These are phyloP conservation scores for Lithohypha guttulata DNA, from an alignment of 2,329 filamentous ascomycete genomes.

Conservation along the genomic window DNA sequence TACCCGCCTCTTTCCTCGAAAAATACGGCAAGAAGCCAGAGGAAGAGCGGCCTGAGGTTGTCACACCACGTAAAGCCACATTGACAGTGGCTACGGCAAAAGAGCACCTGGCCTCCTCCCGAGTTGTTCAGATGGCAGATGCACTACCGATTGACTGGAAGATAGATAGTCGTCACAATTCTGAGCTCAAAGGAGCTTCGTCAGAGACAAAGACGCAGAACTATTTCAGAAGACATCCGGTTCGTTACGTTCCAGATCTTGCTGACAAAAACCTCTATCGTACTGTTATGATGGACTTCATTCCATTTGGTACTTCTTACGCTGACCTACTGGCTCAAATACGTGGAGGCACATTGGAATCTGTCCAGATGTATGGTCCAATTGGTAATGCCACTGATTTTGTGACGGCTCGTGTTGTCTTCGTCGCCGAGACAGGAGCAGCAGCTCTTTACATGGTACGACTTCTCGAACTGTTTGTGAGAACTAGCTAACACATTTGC, in stretches of 20 bases:
- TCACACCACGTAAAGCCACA: constrained; percentile 2
- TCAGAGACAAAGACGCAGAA: background rate
- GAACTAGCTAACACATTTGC: background rate
- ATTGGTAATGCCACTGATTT: constrained; percentile 15
- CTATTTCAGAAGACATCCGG: constrained; percentile 5
- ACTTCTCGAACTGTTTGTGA: background rate
- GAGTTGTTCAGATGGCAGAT: constrained; percentile 2
- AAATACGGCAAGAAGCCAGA: constrained; percentile 12
- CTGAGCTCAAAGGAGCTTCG: background rate
- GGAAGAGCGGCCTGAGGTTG: background rate
- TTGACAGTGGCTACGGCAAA: constrained; percentile 2
- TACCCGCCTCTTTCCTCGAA: constrained; percentile 11
- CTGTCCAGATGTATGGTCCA: constrained; percentile 16
- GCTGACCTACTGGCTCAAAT: constrained; percentile 15
- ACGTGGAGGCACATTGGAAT: constrained; percentile 17
- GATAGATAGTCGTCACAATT: background rate
- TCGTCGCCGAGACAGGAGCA: constrained; percentile 15
- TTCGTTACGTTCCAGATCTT: constrained; percentile 15
- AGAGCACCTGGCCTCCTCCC: background rate
- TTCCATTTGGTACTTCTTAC: constrained; percentile 14
- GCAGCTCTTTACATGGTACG: constrained; percentile 12
- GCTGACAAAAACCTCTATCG: constrained; percentile 17
- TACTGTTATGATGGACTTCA: constrained; percentile 21
- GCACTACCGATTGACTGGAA: constrained; percentile 6
- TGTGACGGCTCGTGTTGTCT: constrained; percentile 21